Conservation (phyloP, 441 rosid genomes). For the Kokia cookei region DNA sequence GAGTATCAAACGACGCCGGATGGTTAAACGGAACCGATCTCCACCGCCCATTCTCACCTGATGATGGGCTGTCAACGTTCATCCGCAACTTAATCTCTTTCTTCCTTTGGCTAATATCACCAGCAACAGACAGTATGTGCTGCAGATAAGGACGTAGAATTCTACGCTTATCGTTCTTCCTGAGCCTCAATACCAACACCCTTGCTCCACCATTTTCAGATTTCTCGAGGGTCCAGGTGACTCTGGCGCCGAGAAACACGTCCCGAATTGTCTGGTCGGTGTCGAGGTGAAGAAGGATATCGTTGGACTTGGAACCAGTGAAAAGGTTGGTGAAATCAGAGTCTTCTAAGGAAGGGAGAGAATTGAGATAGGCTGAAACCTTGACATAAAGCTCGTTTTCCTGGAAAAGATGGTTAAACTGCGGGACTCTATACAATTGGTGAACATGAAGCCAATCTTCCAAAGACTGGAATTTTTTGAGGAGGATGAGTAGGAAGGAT, state of each 20-base stretch:
- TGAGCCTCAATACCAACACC: constrained; percentile 23
- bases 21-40: constrained; percentile 28
- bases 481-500: constrained; percentile 19
- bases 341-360: constrained; percentile 31
- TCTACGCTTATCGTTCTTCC: constrained; percentile 30
- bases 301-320: constrained; percentile 30
- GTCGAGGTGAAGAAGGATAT: constrained; percentile 24
- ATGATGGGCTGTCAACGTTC: constrained; percentile 5
- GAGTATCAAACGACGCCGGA: constrained; percentile 33
- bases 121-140: constrained; percentile 25
- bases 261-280: constrained; percentile 18
- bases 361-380: constrained; percentile 28
- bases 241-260: constrained; percentile 28
- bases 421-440: constrained; percentile 30
- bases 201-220: background rate
- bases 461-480: constrained; percentile 8
- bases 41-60: constrained; percentile 24
- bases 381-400: constrained; percentile 29
- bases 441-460: constrained; percentile 21
- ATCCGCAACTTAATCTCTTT: constrained; percentile 23
- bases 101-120: constrained; percentile 21
- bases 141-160: constrained; percentile 40
- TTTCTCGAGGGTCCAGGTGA: constrained; percentile 24
- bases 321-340: constrained; percentile 33
- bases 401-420: constrained; percentile 20